Evolutionary conservation across 1,139 yeast genomes (phyloP), one percentile per base, ranked within the genome.

Genomic region (Pichia sorboxylosa): DNA sequence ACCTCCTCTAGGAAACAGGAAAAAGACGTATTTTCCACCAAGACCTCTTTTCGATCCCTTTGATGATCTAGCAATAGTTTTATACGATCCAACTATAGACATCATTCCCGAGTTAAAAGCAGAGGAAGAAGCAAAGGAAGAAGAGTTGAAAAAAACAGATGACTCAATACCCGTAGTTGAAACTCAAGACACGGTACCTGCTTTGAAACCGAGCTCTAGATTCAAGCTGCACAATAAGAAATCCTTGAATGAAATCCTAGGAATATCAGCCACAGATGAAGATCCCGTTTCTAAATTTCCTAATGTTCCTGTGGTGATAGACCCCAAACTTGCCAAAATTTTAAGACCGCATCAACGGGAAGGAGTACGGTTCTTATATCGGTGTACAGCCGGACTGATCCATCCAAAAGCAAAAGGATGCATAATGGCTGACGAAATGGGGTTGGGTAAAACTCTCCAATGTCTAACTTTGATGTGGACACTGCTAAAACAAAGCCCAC

Each of bases 381-480:
- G 90, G 38, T 87, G 97, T 55, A 84, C 94, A 1, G 70, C 96
- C 0, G 98, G 99, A 0, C 58, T 87, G 28, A 68, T 84, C 18
- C 94, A 85, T 49, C 73, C 85, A 2, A 66, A 76, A 27, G 97
- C 97, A 0, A 75, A 79, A 51, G 99, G 99, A 1, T 90, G 98
- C 52, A 92, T 90, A 34, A 90, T 90, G 98, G 99, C 99, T 0
- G 99, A 90, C 60, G 99, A 85, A 58, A 90, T 90, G 98, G 98
- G 98, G 3, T 64, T 90, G 28, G 98, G 98, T 17, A 90, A 90
- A 52, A 90, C 99, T 0, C 63, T 90, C 27, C 99, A 90, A 55
- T 92, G 98, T 54, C 68, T 90, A 29, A 68, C 97, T 0, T 63
- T 90, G 27, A 69, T 90, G 83, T 90, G 98, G 98, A 90, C 98